Conservation (phyloP, 306 rosid species). For the Cotoneaster glaucophyllus region DNA sequence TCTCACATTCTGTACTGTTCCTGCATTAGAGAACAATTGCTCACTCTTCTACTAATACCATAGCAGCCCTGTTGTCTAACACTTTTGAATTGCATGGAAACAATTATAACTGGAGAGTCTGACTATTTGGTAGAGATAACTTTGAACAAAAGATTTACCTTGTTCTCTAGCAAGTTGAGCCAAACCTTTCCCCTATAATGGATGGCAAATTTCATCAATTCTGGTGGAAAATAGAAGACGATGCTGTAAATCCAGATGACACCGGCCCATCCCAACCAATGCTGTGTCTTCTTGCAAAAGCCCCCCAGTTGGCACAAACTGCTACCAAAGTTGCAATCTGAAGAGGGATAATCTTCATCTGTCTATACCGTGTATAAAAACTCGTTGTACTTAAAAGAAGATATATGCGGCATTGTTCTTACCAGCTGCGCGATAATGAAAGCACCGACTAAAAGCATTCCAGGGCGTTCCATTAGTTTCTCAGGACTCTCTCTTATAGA, state of each 20-base stretch:
- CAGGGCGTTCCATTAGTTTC: slow-evolving; percentile 87
- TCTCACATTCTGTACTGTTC: not conserved
- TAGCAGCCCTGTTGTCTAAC: not conserved
- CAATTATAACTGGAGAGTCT: not conserved
- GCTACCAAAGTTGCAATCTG: slow-evolving; percentile 83
- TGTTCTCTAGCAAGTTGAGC: slow-evolving; percentile 79
- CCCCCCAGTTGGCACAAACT: slow-evolving; percentile 83
- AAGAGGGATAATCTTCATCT: slow-evolving; percentile 13
- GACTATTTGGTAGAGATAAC: no score
- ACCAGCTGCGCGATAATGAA: slow-evolving; percentile 78
- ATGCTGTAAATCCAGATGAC: slow-evolving; percentile 90
- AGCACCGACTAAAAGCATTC: slow-evolving; percentile 51
- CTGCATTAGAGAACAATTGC: not conserved
- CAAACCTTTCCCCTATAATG: slow-evolving; percentile 97
- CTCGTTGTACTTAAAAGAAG: not conserved
- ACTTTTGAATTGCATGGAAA: not conserved
- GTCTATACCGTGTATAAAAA: not conserved
- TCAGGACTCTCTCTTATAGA: slow-evolving; percentile 19
- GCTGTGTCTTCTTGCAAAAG: slow-evolving; percentile 67
- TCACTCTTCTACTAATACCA: not conserved
- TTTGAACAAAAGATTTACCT: slow-evolving; percentile 31
- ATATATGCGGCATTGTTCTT: slow-evolving; percentile 15
- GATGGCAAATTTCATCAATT: slow-evolving; percentile 58
- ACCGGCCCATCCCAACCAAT: slow-evolving; percentile 97
- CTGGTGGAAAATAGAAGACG: slow-evolving; percentile 78